Base-by-base conservation (phyloP, 2,329 filamentous ascomycete species). In the Colletotrichum godetiae region DNA sequence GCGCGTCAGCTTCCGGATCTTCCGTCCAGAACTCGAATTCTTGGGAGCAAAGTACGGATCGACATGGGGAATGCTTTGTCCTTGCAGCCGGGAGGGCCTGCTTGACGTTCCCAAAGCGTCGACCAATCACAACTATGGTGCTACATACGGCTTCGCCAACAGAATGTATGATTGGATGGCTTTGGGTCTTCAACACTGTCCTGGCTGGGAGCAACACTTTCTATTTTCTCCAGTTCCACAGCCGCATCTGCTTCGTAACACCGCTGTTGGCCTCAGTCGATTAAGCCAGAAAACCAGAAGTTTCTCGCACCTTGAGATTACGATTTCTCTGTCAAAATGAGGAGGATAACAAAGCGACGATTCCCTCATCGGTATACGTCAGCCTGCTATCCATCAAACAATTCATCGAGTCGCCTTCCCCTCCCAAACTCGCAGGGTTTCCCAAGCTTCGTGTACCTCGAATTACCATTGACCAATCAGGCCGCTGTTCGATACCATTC, bases 1-100 rank as follows among this genome's bases (percentile, higher is more conserved):
- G 71, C 68, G 67, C 68, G 56, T 72, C 67, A 72, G 57, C 61
- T 74, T 74, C 72, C 72, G 72, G 61, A 74, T 72, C 58, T 67
- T 72, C 72, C 72, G 62, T 72, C 72, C 31, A 67, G 57, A 24
- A 33, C 29, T 42, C 19, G 57, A 46, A 22, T 42, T 19, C 61
- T 35, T 52, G 67, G 61, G 62, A 56, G 13, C 12, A 19, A 13
- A 31, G 31, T 49, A 49, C 42, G 42, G 42, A 49, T 4, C n/a
- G 57, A 35, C 46, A 42, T 22, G 11, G 31, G 29, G 56, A 66
- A 73, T 31, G 70, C 65, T 59, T 35, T 66, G 33, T 64, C 71
- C 71, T 65, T 60, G 67, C 35, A 68, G 37, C 35, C 13, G 27
- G 35, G 15, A 68, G 53, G 31, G 67, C 57, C 56, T 58, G 42